These are phyloP conservation scores for Chalciporus sp. DNA, from an alignment of 1,284 basidiomycete species.

Conservation along the genomic window DNA sequence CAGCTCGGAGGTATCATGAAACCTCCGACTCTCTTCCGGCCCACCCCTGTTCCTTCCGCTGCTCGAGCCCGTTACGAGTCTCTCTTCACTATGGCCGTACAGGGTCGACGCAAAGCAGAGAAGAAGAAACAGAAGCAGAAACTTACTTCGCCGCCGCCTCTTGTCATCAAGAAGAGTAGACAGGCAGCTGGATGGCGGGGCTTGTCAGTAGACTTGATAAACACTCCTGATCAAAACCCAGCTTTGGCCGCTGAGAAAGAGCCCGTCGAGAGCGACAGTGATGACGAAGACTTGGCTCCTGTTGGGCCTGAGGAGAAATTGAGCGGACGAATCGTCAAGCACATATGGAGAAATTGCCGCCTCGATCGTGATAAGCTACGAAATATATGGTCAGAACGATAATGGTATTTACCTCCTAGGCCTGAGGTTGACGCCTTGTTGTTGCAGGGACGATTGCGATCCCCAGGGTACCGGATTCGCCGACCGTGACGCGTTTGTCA, in stretches of 20 bases:
- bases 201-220: slow-evolving; percentile 71
- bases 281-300: slow-evolving; percentile 27
- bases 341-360: slow-evolving; percentile 65
- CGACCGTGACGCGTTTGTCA: slow-evolving; percentile 65
- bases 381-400: slow-evolving; percentile 62
- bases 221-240: slow-evolving; percentile 43
- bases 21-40: slow-evolving; percentile 42
- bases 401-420: not conserved
- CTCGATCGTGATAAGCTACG: slow-evolving; percentile 54
- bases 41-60: slow-evolving; percentile 64
- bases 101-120: slow-evolving; percentile 47
- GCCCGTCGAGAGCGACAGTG: slow-evolving; percentile 34
- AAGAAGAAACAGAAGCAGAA: slow-evolving; percentile 35
- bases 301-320: slow-evolving; percentile 50
- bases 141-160: slow-evolving; percentile 39
- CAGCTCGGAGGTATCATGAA: slow-evolving; percentile 24
- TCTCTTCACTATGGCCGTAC: slow-evolving; percentile 62
- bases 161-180: slow-evolving; percentile 45
- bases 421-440: slow-evolving; percentile 8
- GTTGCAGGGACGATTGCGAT: slow-evolving; percentile 65
- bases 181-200: slow-evolving; percentile 77
- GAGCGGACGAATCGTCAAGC: slow-evolving; percentile 55
- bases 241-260: slow-evolving; percentile 16
- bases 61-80: slow-evolving; percentile 66
- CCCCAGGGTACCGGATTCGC: slow-evolving; percentile 54